Percentiles rank a stretch among this genome's conserved stretches.
Conservation (phyloP, 176 grass and related monocot genomes). For the Panicum miliaceum region DNA sequence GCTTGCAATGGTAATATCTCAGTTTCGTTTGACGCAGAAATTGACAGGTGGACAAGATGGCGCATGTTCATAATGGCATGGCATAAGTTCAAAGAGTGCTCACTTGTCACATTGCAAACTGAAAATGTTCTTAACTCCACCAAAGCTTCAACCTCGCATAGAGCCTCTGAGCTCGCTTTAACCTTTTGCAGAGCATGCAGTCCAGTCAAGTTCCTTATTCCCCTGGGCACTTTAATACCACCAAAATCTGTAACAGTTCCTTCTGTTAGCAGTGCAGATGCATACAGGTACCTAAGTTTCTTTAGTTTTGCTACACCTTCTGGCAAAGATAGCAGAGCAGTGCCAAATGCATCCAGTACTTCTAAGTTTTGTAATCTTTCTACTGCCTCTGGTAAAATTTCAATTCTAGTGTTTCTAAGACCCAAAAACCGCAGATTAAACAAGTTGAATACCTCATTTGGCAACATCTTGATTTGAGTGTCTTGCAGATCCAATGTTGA, state of each 20-base stretch:
- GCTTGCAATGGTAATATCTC: slow-evolving; percentile 20
- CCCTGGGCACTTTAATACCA: background rate
- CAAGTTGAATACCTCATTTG: slow-evolving; percentile 16
- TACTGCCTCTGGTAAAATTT: slow-evolving; percentile 15
- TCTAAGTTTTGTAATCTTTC: slow-evolving; percentile 32
- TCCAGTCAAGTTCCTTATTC: background rate
- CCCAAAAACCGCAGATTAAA: slow-evolving; percentile 44
- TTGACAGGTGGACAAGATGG: slow-evolving; percentile 1
- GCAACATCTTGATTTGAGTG: background rate
- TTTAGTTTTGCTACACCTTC: background rate
- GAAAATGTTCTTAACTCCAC: slow-evolving; percentile 13
- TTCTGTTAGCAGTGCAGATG: background rate
- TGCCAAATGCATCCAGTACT: background rate
- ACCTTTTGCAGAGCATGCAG: slow-evolving; percentile 26
- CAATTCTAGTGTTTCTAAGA: slow-evolving; percentile 23
- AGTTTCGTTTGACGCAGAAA: background rate
- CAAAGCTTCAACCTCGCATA: background rate
- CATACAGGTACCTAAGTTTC: slow-evolving; percentile 34
- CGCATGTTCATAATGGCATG: slow-evolving; percentile 18
- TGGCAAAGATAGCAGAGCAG: slow-evolving; percentile 17
- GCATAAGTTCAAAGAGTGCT: background rate
- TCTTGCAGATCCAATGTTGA: slow-evolving; percentile 23
- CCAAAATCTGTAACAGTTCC: rapidly evolving
- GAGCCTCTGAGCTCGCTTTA: background rate
- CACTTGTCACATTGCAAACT: background rate